Base-by-base conservation (phyloP, 371 early-diverging fungal species). In the Syncephalastrum racemosum region DNA sequence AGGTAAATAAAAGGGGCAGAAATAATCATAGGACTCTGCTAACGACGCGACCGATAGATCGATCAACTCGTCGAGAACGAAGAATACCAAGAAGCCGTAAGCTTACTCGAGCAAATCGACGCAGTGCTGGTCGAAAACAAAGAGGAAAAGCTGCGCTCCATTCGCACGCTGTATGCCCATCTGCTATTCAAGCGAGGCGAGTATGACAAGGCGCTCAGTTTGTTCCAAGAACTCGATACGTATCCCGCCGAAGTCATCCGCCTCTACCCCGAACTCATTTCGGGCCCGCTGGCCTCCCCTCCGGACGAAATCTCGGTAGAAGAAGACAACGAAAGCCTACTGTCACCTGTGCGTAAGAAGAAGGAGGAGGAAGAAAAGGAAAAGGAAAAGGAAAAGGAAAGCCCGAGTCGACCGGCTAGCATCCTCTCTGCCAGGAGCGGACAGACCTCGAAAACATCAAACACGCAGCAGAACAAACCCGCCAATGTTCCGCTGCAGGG, bases 31-130 rank as follows among this genome's bases (percentile, higher is more conserved):
- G 12, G 22, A 46, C 39, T n/a, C 3, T 15, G 22, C 4, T 25
- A 18, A 24, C 3, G n/a, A 58, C 22, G n/a, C 6, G 36, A 14
- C 36, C 4, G 20, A 44, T 66, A 84, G 82, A 76, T 86, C 45
- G 87, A 94, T 51, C 90, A 93, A 52, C 71, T 95, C 48, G 86
- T 97, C 1, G 79, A 80, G 15, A 77, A 82, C 44, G 82, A 81
- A 57, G 84, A 90, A 56, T 95, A 87, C 54, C 84, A 86, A 40
- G 95, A 95, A 60, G 97, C 95, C 0, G 86, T 92, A 25, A 87
- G 87, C 63, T 80, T 95, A 19, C 86, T 95, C 31, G 87, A 90
- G 46, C 93, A 93, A 63, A 87, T 94, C 23, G 95, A 93, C 54
- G 89, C 89, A 24, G 88, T 92, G 15, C 71, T 89, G 1, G 82